Conservation (phyloP, 140 eudicot species). For the Cichorium intybus region DNA sequence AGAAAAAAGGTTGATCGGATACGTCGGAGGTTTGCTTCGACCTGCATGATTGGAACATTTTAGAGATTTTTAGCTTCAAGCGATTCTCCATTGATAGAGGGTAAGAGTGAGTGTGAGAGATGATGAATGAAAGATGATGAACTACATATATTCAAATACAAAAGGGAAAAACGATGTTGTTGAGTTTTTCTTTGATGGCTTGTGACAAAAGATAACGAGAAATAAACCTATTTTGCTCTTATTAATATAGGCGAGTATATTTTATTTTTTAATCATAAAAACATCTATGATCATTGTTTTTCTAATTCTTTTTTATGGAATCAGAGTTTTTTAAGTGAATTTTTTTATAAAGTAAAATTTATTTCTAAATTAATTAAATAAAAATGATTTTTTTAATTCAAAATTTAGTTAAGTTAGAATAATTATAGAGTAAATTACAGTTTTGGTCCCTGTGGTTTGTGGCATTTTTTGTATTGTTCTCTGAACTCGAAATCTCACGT, state of each 20-base stretch:
- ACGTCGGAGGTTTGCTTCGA: conserved; percentile 43
- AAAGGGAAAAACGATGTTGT: background rate
- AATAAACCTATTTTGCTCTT: background rate
- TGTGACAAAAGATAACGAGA: background rate
- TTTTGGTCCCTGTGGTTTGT: too few species aligned
- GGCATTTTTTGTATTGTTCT: too few species aligned
- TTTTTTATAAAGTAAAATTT: too few species aligned
- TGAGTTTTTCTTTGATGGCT: background rate
- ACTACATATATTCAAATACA: background rate
- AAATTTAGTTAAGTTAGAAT: too few species aligned
- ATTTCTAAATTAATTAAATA: too few species aligned
- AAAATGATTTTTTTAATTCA: too few species aligned
- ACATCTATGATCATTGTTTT: too few species aligned
- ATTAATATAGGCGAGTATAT: background rate
- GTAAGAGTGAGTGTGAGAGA: conserved; percentile 19
- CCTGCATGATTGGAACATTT: conserved; percentile 50
- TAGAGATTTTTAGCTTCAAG: conserved; percentile 43
- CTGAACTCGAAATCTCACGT: too few species aligned
- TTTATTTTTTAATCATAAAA: too few species aligned
- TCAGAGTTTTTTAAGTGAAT: too few species aligned
- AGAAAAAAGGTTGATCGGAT: conserved; percentile 36
- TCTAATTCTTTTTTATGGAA: too few species aligned
- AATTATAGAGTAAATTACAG: too few species aligned
- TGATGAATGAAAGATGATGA: conserved; percentile 3
- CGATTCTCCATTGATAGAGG: conserved; percentile 44